Conservation (phyloP, 2,329 filamentous ascomycete genomes). For the Paraphoma sp. region DNA sequence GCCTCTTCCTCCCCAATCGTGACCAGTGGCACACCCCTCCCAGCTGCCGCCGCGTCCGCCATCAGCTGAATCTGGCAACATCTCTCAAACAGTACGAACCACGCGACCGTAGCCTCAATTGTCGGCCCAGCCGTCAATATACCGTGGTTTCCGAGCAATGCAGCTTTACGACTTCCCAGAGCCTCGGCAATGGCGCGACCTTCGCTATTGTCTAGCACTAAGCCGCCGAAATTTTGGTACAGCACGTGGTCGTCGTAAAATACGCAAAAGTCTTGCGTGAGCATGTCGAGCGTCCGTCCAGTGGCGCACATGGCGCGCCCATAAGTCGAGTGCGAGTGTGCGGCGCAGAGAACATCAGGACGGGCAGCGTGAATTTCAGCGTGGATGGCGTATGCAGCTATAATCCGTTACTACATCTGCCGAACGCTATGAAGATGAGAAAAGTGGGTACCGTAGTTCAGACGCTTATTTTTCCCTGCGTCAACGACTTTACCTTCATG, state of each 20-base stretch:
- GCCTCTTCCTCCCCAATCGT: too few relatives aligned
- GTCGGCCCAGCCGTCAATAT: not conserved
- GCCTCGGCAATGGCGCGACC: not conserved
- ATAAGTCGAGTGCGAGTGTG: not conserved
- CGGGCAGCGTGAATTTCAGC: not conserved
- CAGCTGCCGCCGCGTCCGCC: not conserved
- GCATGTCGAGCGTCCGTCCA: not conserved
- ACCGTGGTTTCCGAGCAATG: not conserved
- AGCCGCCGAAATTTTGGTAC: not conserved
- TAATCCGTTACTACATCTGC: too few relatives aligned
- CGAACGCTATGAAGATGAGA: too few relatives aligned
- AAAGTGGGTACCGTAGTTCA: too few relatives aligned
- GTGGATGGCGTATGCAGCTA: not conserved
- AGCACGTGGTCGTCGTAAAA: not conserved
- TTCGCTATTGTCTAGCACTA: not conserved
- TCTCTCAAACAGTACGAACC: not conserved
- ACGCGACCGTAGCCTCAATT: not conserved
- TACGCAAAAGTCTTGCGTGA: not conserved
- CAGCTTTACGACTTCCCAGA: not conserved
- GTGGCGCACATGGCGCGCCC: not conserved
- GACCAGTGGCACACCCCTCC: too few relatives aligned
- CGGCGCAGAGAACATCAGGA: not conserved
- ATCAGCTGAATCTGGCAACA: not conserved
- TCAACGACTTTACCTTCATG: too few relatives aligned
- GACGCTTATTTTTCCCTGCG: too few relatives aligned